Evolutionary conservation across 2,329 filamentous ascomycete genomes (phyloP).

Genomic region (Aspergillus candidus): DNA sequence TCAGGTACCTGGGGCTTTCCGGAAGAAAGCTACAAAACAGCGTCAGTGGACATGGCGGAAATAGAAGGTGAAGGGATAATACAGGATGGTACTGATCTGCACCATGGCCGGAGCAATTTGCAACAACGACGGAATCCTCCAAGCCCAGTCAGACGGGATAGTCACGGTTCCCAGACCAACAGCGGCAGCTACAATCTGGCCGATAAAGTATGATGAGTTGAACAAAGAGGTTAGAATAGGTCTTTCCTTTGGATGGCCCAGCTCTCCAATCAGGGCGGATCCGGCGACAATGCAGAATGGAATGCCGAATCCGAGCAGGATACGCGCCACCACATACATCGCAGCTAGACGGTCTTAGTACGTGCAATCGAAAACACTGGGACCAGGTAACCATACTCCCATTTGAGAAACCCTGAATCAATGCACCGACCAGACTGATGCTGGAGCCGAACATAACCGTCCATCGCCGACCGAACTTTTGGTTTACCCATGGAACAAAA

Average conservation of each 20-base stretch:
- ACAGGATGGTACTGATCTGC: slow-evolving; percentile 22
- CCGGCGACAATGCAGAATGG: slow-evolving; percentile 55
- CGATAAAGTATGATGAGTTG: slow-evolving; percentile 44
- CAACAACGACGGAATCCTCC: slow-evolving; percentile 43
- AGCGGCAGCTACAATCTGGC: slow-evolving; percentile 24
- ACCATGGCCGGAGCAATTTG: slow-evolving; percentile 32
- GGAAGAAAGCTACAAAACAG: slow-evolving; percentile 18
- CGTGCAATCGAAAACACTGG: not conserved
- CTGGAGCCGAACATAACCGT: slow-evolving; percentile 52
- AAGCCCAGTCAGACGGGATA: slow-evolving; percentile 38
- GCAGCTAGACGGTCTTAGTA: slow-evolving; percentile 31
- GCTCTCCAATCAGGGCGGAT: slow-evolving; percentile 54
- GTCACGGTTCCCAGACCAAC: slow-evolving; percentile 26
- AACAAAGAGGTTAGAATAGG: slow-evolving; percentile 55
- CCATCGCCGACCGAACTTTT: slow-evolving; percentile 51
- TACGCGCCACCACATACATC: slow-evolving; percentile 57
- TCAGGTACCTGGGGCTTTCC: slow-evolving; percentile 22
- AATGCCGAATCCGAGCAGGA: slow-evolving; percentile 58
- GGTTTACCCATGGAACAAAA: slow-evolving; percentile 52
- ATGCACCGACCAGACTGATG: slow-evolving; percentile 51
- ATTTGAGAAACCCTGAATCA: slow-evolving; percentile 51
- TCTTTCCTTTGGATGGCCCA: slow-evolving; percentile 57
- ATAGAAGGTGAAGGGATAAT: slow-evolving; percentile 2
- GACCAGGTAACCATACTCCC: slow-evolving; percentile 30
- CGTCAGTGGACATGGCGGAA: not conserved